phyloP scores from a whole-genome alignment of 2,329 filamentous ascomycete genomes.

The Trichoderma afroharzianum region DNA sequence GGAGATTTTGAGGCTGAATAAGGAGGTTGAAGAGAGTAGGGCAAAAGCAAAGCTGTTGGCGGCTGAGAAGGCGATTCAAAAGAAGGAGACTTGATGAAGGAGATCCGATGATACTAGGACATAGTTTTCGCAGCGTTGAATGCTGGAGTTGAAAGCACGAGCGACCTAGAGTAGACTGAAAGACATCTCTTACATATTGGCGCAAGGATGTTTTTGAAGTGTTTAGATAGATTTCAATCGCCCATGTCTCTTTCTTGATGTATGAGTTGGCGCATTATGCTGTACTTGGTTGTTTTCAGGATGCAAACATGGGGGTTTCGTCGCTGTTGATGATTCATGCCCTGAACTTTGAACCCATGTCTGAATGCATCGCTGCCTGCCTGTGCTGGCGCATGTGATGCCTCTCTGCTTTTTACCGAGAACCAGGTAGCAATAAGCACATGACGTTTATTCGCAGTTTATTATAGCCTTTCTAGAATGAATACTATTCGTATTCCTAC shows the following conservation, averaged over 20 bases:
- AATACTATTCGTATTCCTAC: not conserved
- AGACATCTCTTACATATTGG: not conserved
- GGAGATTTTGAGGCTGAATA: slow-evolving; percentile 1
- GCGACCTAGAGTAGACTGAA: not conserved
- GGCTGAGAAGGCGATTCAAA: not conserved
- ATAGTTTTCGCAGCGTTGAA: not conserved
- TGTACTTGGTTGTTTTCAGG: not conserved
- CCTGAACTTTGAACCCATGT: not conserved
- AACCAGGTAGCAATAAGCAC: not conserved
- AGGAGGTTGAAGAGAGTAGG: not conserved
- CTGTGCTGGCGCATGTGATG: not conserved
- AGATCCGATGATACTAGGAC: not conserved
- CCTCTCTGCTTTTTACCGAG: not conserved
- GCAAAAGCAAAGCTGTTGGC: not conserved
- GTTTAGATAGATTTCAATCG: not conserved
- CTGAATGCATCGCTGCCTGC: not conserved
- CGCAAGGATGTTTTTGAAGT: not conserved
- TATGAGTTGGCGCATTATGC: too few relatives aligned
- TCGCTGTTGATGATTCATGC: not conserved
- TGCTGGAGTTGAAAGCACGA: not conserved
- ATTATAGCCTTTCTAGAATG: not conserved
- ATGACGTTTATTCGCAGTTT: not conserved
- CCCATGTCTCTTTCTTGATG: not conserved
- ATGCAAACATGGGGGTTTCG: not conserved
- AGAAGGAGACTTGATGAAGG: not conserved